phyloP scores from a whole-genome alignment of 2,329 filamentous ascomycete species.

The Colletotrichum caudatum region DNA sequence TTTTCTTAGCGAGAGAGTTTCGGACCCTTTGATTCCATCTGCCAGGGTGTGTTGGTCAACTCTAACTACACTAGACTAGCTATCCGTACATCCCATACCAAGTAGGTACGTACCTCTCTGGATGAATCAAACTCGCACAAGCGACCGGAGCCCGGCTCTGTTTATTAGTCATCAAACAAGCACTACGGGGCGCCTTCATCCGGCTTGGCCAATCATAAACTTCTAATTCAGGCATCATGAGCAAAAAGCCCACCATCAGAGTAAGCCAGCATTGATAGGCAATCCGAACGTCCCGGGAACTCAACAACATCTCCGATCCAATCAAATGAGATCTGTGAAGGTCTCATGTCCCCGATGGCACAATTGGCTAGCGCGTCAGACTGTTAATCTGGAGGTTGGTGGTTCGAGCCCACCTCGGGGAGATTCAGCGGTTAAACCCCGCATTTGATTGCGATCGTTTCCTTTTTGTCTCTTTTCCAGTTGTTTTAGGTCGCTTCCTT shows the following conservation, averaged over 20 bases:
- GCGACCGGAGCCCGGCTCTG: neutral
- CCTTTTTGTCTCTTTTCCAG: neutral
- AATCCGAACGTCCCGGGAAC: no score
- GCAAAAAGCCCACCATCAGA: no score
- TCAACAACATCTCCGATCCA: no score
- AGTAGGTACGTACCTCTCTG: no score
- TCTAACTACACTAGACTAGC: no score
- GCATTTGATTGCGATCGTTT: fast-evolving
- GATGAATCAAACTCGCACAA: no score
- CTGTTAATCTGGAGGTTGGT: constrained; percentile 42
- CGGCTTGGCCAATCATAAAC: constrained; percentile 6
- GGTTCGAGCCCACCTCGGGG: constrained; percentile 42
- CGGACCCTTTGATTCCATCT: constrained; percentile 11
- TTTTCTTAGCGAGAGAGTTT: constrained; percentile 6
- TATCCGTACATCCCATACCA: no score
- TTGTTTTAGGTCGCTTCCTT: no score
- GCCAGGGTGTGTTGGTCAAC: neutral
- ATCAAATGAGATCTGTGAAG: neutral
- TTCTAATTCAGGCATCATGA: neutral
- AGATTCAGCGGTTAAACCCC: constrained; percentile 20
- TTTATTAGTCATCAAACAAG: neutral
- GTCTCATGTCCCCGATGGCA: constrained; percentile 40
- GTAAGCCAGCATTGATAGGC: no score
- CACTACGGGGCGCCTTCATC: neutral
- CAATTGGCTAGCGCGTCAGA: constrained; percentile 42